Conservation (phyloP, 257 asterid genomes). For the Solanum tacnaense region DNA sequence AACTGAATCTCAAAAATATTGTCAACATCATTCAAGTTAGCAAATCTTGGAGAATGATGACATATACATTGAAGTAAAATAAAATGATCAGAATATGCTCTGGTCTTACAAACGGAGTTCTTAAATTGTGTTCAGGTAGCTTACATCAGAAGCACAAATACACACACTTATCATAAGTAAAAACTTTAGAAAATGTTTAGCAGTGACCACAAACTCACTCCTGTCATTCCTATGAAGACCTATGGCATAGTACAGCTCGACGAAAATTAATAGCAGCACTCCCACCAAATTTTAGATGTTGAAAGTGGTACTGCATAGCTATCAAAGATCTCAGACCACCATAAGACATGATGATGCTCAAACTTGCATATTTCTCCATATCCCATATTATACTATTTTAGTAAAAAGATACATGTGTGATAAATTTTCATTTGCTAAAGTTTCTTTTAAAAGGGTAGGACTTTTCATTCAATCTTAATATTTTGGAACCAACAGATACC, state of each 20-base stretch:
- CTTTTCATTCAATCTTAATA: not conserved
- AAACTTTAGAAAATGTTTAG: not conserved
- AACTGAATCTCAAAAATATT: constrained; percentile 36
- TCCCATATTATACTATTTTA: not conserved
- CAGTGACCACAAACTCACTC: not conserved
- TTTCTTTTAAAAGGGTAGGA: not conserved
- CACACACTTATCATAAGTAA: not conserved
- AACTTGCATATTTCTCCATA: not conserved
- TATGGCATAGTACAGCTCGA: not conserved
- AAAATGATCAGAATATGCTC: not conserved
- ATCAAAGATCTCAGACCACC: not conserved
- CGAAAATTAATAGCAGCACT: not conserved
- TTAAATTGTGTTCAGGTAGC: not conserved
- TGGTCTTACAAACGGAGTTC: not conserved
- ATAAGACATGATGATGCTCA: not conserved
- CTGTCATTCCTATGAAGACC: not conserved
- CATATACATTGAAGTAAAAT: not conserved
- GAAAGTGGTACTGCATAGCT: not conserved
- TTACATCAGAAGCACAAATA: not conserved
- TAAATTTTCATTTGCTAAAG: not conserved
- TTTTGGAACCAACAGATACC: not conserved
- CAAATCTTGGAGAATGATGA: not conserved
- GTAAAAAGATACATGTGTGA: not conserved
- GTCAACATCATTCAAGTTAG: not conserved
- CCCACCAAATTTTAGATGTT: not conserved